phyloP scores from a whole-genome alignment of 495 filamentous ascomycete genomes.

The Xylaria nigripes region DNA sequence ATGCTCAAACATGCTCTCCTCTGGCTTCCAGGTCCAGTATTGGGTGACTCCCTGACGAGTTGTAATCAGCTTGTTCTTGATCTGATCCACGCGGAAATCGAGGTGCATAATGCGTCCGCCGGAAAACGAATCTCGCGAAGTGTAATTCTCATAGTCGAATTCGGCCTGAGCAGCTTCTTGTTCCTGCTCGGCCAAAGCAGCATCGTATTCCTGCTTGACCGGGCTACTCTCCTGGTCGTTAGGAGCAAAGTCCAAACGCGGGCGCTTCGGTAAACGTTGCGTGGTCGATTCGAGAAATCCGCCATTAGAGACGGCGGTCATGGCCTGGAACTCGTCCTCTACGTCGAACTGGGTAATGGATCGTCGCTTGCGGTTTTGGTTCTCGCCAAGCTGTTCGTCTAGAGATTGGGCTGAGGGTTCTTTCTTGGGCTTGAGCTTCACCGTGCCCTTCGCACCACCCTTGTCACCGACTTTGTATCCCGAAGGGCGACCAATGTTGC shows the following conservation, averaged over 20 bases:
- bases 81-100: slow-evolving; percentile 42
- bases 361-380: slow-evolving; percentile 18
- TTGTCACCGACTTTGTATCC: slow-evolving; percentile 26
- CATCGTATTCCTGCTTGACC: too few species aligned
- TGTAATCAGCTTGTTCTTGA: slow-evolving; percentile 32
- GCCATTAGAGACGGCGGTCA: neutral
- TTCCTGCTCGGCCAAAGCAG: slow-evolving; percentile 8
- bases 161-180: slow-evolving; percentile 15
- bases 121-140: slow-evolving; percentile 35
- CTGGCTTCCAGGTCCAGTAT: slow-evolving; percentile 41
- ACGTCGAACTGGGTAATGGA: slow-evolving; percentile 22
- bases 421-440: slow-evolving; percentile 21
- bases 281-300: slow-evolving; percentile 21
- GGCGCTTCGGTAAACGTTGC: slow-evolving; percentile 20
- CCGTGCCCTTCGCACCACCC: slow-evolving; percentile 12
- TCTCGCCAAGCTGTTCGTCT: slow-evolving; percentile 8
- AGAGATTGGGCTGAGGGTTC: slow-evolving; percentile 5
- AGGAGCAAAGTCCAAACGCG: too few species aligned
- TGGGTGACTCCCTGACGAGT: slow-evolving; percentile 37
- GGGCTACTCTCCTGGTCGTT: too few species aligned
- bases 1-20: slow-evolving; percentile 35
- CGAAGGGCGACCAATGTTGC: slow-evolving; percentile 41
- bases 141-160: slow-evolving; percentile 36
- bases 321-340: slow-evolving; percentile 18
- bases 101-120: slow-evolving; percentile 29